Base-by-base conservation (phyloP, 2,329 filamentous ascomycete species). In the Botryotinia globosa region DNA sequence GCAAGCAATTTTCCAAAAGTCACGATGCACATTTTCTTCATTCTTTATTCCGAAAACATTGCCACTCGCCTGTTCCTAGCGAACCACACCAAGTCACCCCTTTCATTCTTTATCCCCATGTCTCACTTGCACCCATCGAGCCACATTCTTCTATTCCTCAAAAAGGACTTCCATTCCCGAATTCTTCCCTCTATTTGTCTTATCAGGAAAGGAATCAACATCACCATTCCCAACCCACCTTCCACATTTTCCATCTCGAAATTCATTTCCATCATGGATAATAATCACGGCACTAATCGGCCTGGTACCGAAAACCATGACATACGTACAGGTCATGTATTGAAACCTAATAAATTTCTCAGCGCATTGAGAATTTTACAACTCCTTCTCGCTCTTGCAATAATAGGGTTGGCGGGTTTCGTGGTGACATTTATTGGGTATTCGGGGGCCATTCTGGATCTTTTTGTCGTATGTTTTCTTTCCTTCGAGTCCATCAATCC, bases 351-450 rank as follows among this genome's bases (percentile, higher is more conserved):
- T 34, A 39, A n/a, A 37, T 25, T 22, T 0, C 29, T 61, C 10
- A 48, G 39, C 25, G 10, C 29, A 4, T 14, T 73, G 1, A 39
- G 58, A 18, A 25, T 70, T 2, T 39, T 73, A 2, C 66, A 73
- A 37, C 29, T 73, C 5, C 37, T 70, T 8, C 20, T 70, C 42
- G 71, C 71, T 3, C 20, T 73, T 16, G 48, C 66, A 16, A 70
- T 73, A 7, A 32, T 73, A 6, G 71, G 71, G 0, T 42, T 70
- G 39, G 67, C 71, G 14, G 71, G 45, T 12, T 73, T 56, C 25
- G 71, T 69, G 14, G 66, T 73, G 14, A 70, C 71, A 0, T 70
- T 56, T 48, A 70, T 64, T 12, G 44, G 66, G 16, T 73, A 70
- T 32, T 69, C 65, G 2, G 71, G 71, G 1, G 71, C 65, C 5